Conservation (phyloP, 202 grass and related monocot genomes). For the Cymbopogon flexuosus region DNA sequence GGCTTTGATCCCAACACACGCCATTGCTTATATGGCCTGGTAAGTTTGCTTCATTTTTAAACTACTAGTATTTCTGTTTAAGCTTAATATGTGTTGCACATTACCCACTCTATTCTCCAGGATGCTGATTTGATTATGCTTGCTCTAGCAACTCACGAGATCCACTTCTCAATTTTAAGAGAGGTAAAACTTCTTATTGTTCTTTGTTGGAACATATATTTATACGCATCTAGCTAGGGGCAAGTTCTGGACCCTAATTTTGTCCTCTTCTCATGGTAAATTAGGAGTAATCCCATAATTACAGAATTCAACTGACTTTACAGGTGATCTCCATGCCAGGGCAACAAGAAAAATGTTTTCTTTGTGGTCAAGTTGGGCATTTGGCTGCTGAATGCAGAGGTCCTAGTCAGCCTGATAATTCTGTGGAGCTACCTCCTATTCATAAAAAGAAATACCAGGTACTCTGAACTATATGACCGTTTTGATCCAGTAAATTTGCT, state of each 20-base stretch:
- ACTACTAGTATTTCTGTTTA: constrained; percentile 1
- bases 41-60: constrained; percentile 36
- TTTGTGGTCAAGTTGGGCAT: constrained; percentile 84
- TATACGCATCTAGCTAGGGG: background rate
- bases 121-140: constrained; percentile 99
- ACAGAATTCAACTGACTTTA: constrained; percentile 60
- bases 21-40: constrained; percentile 91
- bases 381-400: constrained; percentile 91
- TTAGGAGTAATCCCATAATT: constrained; percentile 42
- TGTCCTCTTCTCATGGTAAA: constrained; percentile 13
- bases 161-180: constrained; percentile 99
- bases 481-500: constrained; percentile 13
- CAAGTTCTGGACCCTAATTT: constrained; percentile 1
- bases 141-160: constrained; percentile 86
- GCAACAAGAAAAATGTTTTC: constrained; percentile 95
- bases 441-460: constrained; percentile 99
- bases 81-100: constrained; percentile 8
- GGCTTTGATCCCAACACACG: constrained; percentile 91
- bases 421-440: constrained; percentile 71
- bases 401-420: constrained; percentile 46
- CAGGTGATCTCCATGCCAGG: constrained; percentile 93
- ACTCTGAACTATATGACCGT: constrained; percentile 18
- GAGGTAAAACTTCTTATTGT: constrained; percentile 51
- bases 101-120: constrained; percentile 36
- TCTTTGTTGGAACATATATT: constrained; percentile 2